These are phyloP conservation scores for Dendrothele bispora DNA, from an alignment of 768 basidiomycete genomes.

Conservation along the genomic window DNA sequence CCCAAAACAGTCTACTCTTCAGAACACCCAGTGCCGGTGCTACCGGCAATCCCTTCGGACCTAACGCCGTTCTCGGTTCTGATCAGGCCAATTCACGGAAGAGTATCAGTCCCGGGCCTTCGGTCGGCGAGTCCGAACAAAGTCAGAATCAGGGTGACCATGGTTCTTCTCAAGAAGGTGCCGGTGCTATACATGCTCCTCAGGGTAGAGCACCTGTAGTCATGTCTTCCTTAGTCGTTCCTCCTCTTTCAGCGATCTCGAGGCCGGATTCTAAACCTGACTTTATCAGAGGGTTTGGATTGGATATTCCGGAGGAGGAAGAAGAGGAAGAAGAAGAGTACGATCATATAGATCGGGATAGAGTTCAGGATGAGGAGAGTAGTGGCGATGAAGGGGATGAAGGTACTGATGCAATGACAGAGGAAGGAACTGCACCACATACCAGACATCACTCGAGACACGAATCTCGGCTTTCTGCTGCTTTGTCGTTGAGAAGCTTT, in stretches of 20 bases:
- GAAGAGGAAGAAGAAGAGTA: conserved; percentile 33
- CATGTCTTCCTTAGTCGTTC: conserved; percentile 34
- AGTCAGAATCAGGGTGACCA: conserved; percentile 19
- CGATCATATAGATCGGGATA: conserved; percentile 14
- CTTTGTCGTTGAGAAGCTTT: conserved; percentile 64
- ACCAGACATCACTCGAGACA: conserved; percentile 68
- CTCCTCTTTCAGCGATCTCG: conserved; percentile 42
- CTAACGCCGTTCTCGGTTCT: conserved; percentile 52
- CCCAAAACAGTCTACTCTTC: conserved; percentile 30
- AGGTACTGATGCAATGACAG: conserved; percentile 35
- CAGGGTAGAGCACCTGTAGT: conserved; percentile 54
- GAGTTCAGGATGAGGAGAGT: background rate
- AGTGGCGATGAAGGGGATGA: conserved; percentile 28
- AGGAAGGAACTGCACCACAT: conserved; percentile 42
- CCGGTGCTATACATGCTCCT: conserved; percentile 45
- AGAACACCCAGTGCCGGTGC: conserved; percentile 31
- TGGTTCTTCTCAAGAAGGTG: conserved; percentile 19
- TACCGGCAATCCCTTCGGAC: conserved; percentile 67
- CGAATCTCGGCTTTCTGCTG: conserved; percentile 64
- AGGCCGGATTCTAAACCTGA: conserved; percentile 62
- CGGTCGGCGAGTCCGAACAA: conserved; percentile 15
- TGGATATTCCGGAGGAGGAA: conserved; percentile 75
- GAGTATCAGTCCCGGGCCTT: conserved; percentile 2
- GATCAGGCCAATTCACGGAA: conserved; percentile 30
- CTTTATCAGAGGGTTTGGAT: conserved; percentile 76